A percentile compares a stretch with the other conserved stretches of the same genome.
phyloP scores from a whole-genome alignment of 441 rosid species.

The Pelargonium myrrhifolium region DNA sequence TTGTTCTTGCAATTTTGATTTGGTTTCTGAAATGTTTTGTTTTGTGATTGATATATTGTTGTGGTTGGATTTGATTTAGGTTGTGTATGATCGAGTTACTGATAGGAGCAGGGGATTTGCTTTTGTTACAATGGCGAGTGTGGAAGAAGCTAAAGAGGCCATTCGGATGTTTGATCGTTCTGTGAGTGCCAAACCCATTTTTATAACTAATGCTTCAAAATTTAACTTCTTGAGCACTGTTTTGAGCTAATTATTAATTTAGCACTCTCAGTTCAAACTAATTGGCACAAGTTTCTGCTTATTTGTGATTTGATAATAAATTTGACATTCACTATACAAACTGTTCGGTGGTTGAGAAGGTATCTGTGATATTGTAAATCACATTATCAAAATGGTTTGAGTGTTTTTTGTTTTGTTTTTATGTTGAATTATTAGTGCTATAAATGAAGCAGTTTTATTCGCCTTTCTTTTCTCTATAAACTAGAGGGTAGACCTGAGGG shows the following conservation, averaged over 20 bases:
- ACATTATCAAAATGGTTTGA: neutral
- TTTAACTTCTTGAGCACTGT: neutral
- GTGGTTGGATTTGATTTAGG: slow-evolving; percentile 27
- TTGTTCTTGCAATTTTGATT: neutral
- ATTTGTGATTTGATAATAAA: neutral
- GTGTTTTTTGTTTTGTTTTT: no score
- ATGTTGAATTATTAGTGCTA: no score
- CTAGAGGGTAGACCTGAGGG: no score
- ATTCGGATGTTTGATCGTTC: slow-evolving; percentile 71
- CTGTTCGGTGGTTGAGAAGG: neutral
- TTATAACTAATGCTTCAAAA: neutral
- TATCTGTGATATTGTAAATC: neutral
- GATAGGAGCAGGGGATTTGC: slow-evolving; percentile 96
- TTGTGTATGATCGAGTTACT: slow-evolving; percentile 70
- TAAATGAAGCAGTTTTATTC: no score
- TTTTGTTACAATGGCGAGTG: slow-evolving; percentile 68
- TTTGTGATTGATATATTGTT: neutral
- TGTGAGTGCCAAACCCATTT: slow-evolving; percentile 35
- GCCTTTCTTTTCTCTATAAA: no score
- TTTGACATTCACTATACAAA: neutral
- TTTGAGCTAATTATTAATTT: neutral
- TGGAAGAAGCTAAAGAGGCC: slow-evolving; percentile 78
- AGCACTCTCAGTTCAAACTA: no score
- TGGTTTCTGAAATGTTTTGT: slow-evolving; percentile 1
- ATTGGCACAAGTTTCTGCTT: no score